A percentile compares a stretch with the other conserved stretches of the same genome.
Evolutionary conservation across 2,329 filamentous ascomycete species (phyloP).

Genomic region (Berkeleyomyces basicola): DNA sequence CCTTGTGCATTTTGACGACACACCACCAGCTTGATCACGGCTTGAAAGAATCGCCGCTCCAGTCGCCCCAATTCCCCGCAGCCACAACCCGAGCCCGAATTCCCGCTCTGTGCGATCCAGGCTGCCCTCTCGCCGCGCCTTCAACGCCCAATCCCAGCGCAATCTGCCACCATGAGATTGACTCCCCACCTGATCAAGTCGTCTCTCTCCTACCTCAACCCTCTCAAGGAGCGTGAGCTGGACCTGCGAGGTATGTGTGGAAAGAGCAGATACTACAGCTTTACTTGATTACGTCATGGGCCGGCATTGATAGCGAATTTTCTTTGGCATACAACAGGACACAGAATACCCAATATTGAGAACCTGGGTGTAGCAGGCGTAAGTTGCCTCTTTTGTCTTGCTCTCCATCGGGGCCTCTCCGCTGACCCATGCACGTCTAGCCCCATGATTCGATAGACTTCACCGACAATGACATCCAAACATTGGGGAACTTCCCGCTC

Average conservation of each 20-base stretch:
- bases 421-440: conserved; percentile 26
- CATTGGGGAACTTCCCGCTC: conserved; percentile 81
- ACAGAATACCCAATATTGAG: conserved; percentile 94
- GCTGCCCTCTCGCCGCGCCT: neutral
- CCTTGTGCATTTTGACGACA: conserved; percentile 6
- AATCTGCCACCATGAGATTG: conserved; percentile 57
- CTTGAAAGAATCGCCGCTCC: neutral
- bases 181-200: conserved; percentile 86
- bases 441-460: conserved; percentile 95
- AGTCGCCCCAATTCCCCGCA: neutral
- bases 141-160: neutral
- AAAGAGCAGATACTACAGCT: conserved; percentile 97
- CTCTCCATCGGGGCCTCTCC: neutral
- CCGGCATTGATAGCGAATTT: conserved; percentile 68
- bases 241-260: conserved; percentile 95
- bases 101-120: neutral
- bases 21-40: neutral
- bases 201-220: conserved; percentile 96
- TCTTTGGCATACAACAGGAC: conserved; percentile 49
- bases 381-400: conserved; percentile 24
- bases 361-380: conserved; percentile 91
- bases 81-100: neutral
- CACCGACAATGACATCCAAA: conserved; percentile 91
- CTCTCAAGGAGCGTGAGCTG: conserved; percentile 95
- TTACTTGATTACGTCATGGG: conserved; percentile 35